Evolutionary conservation across 352 stramenopile species (phyloP).

Genomic region (Pythium aristosporum): DNA sequence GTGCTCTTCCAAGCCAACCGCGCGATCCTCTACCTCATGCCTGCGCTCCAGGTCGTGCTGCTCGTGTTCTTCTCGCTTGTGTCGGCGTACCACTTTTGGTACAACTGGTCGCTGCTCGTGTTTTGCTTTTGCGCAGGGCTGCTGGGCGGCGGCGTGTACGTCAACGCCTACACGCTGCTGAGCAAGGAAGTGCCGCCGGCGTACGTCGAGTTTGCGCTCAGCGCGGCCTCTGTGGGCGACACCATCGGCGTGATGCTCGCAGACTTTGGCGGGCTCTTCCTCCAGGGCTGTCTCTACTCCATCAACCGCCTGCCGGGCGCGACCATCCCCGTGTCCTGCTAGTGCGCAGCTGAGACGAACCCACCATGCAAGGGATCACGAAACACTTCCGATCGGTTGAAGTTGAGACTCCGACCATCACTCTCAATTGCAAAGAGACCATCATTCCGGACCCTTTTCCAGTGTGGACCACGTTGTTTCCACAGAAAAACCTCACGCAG

Average conservation of each 20-base stretch:
- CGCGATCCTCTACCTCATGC: constrained; percentile 87
- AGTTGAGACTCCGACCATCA: neutral
- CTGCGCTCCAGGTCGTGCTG: constrained; percentile 80
- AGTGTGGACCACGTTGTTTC: constrained; percentile 19
- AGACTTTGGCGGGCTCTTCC: constrained; percentile 84
- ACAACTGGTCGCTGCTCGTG: constrained; percentile 81
- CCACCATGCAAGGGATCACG: neutral
- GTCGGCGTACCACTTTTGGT: constrained; percentile 79
- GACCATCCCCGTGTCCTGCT: constrained; percentile 58
- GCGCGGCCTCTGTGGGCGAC: constrained; percentile 87
- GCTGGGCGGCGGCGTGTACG: constrained; percentile 88
- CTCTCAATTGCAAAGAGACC: constrained; percentile 4
- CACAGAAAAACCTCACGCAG: constrained; percentile 12
- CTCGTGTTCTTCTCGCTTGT: constrained; percentile 87
- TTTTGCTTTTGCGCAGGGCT: constrained; percentile 88
- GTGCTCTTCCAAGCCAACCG: constrained; percentile 77
- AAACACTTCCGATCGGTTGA: no score
- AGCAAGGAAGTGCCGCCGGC: constrained; percentile 68
- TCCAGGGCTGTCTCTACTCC: constrained; percentile 93
- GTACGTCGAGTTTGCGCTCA: constrained; percentile 87
- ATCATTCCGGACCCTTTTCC: constrained; percentile 8
- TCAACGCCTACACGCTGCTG: constrained; percentile 91
- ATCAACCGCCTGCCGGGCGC: constrained; percentile 69
- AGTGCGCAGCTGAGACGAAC: neutral
- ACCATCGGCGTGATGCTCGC: constrained; percentile 89